Base-by-base conservation (phyloP, 2,329 filamentous ascomycete species). In the Aspergillus quadrilineatus region DNA sequence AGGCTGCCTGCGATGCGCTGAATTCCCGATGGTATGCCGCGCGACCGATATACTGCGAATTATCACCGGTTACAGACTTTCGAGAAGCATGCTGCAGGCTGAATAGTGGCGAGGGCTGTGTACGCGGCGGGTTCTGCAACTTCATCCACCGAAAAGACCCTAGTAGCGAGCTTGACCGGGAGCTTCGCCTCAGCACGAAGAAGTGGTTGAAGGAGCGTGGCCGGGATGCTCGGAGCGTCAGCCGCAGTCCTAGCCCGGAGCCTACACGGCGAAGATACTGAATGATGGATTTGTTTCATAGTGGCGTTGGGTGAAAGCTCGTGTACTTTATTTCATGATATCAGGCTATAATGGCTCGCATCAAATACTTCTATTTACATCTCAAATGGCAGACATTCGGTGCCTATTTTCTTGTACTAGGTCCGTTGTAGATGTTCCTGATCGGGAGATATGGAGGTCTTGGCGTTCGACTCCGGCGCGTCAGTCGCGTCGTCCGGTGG, bases 61-160 rank as follows among this genome's bases (percentile, higher is more conserved):
- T 99, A 55, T 92, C 88, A 52, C 94, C 94, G 66, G 94, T 99
- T 55, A 99, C 94, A 62, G 94, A 99, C 78, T 99, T 99, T 77
- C 85, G 94, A 73, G 94, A 99, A 80, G 94, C 94, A 15, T 99
- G 94, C 75, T 99, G 94, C 77, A 85, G 94, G 53, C 82, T 97
- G 28, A 99, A 99, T 71, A 89, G 85, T 39, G 94, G 94, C 60
- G 94, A 97, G 76, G 94, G 94, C 44, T 99, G 94, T 76, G 92
- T 96, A 43, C 84, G 94, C 63, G 94, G 92, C 61, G 94, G 94
- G 32, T 97, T 97, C 80, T 99, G 94, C 83, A 99, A 99, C 76
- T 99, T 99, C 75, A 99, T 99, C 64, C 94, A 99, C 75, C 85
- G 94, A 70, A 99, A 99, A 81, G 94, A 97, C 73, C 94, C 94